Evolutionary conservation across 2,329 filamentous ascomycete genomes (phyloP), one percentile per base, ranked within the genome.

Genomic region (Pyrenophora tritici-repentis): DNA sequence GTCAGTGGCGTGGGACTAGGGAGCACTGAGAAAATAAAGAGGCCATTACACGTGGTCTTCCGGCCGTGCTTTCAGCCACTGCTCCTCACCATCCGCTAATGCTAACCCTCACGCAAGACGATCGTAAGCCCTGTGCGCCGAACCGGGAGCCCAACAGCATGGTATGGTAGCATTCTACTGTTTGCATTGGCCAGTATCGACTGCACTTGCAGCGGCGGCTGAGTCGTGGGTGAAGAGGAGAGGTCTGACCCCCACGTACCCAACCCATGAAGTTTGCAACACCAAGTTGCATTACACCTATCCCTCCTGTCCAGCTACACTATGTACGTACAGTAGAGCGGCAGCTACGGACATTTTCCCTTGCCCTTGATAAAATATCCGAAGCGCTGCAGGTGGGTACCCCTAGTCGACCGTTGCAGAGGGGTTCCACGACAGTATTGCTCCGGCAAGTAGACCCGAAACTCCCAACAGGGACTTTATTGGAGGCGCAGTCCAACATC

Each of bases 161-260:
- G 69, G 67, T 62, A 57, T 69, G 64, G 67, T 63, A 56, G 55
- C 51, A 44, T 58, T 55, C 39, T 50, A 41, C 44, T 50, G 35
- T 43, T 56, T 42, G 54, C 39, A 65, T 70, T 67, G 61, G 64
- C 58, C 50, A 38, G 53, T 38, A 39, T 35, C 6, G 26, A 35
- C 35, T 61, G 58, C 68, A 65, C 67, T 67, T 65, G 61, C 54
- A 63, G 65, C 63, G 62, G 58, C 49, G 54, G 51, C 56, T 37
- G 45, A 53, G 40, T 49, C 44, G 41, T 42, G 47, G 33, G 22
- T 29, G 26, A 9, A 50, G 42, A 45, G 22, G 10, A 49, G 42
- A 42, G 18, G 45, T 50, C 40, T 52, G 22, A 56, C 41, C 43
- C 49, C 47, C 50, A 53, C 49, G 49, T 44, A 50, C 50, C 47